Evolutionary conservation across 768 basidiomycete genomes (phyloP).

Genomic region (Rhodotorula taiwanensis): DNA sequence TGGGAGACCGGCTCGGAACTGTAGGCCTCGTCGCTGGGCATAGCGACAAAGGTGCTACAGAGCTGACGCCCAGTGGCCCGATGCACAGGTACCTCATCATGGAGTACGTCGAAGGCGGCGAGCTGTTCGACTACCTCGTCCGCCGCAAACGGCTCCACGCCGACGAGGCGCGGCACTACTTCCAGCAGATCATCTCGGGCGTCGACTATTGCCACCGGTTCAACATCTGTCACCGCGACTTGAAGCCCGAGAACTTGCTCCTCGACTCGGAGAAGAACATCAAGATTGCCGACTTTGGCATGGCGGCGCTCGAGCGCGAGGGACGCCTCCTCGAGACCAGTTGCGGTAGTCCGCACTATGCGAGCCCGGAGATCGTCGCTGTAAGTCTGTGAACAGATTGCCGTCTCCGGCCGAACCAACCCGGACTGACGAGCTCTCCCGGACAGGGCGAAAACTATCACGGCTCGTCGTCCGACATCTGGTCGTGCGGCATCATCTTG

Average conservation of each 20-base stretch:
- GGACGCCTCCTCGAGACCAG: conserved; percentile 81
- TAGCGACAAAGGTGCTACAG: not conserved
- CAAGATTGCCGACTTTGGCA: conserved; percentile 97
- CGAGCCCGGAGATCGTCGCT: conserved; percentile 90
- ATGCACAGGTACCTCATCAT: conserved; percentile 65
- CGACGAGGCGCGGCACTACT: conserved; percentile 78
- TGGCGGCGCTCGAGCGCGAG: conserved; percentile 90
- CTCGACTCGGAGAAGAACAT: conserved; percentile 63
- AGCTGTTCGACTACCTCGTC: conserved; percentile 92
- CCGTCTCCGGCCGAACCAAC: conserved; percentile 48
- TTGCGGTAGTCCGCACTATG: conserved; percentile 95
- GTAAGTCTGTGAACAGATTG: conserved; percentile 30
- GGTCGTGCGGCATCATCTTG: conserved; percentile 91
- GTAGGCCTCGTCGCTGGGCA: conserved; percentile 40
- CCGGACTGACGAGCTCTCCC: not conserved
- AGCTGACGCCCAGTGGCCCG: not conserved
- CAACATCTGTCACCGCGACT: conserved; percentile 94
- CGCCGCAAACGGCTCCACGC: conserved; percentile 73
- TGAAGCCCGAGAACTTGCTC: conserved; percentile 95
- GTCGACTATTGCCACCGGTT: conserved; percentile 95
- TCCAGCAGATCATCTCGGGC: conserved; percentile 90
- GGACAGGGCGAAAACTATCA: conserved; percentile 57
- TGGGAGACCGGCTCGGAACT: conserved; percentile 87
- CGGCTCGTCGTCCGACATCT: conserved; percentile 86
- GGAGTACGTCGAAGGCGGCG: conserved; percentile 92